These are phyloP conservation scores for Cyclostephanos tholiformis DNA, from an alignment of 108 stramenopile species.

Conservation along the genomic window DNA sequence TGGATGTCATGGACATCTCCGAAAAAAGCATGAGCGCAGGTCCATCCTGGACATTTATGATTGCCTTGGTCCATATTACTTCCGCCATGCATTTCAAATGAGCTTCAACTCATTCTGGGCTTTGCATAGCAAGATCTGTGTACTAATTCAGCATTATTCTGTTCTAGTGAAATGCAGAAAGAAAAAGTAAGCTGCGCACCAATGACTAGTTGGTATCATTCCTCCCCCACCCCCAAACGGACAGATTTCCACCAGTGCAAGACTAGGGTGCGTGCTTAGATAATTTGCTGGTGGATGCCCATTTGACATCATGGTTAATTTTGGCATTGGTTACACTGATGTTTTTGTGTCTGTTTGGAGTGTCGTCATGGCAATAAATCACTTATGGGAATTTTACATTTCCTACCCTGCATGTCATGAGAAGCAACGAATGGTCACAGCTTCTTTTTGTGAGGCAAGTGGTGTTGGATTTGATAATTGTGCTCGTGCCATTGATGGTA, in stretches of 20 bases:
- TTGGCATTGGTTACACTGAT: slow-evolving; percentile 20
- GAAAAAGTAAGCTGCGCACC: neutral
- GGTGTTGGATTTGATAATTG: slow-evolving; percentile 23
- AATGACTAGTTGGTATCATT: neutral
- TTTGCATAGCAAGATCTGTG: neutral
- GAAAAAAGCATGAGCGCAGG: neutral
- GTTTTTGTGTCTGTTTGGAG: slow-evolving; percentile 12
- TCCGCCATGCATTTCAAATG: slow-evolving; percentile 24
- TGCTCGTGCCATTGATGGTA: slow-evolving; percentile 47
- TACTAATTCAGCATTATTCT: neutral
- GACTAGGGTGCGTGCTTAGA: slow-evolving; percentile 14
- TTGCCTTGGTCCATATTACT: slow-evolving; percentile 17
- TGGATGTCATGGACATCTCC: neutral
- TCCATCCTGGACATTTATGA: neutral
- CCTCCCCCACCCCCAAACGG: slow-evolving; percentile 7
- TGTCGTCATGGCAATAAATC: slow-evolving; percentile 15
- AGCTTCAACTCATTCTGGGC: slow-evolving; percentile 9
- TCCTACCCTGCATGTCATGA: slow-evolving; percentile 20
- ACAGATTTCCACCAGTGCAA: neutral
- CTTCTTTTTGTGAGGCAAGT: slow-evolving; percentile 25
- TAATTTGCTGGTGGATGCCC: slow-evolving; percentile 24
- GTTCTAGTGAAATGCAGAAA: neutral
- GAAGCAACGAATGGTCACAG: slow-evolving; percentile 35
- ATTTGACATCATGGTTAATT: slow-evolving; percentile 7
- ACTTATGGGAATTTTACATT: slow-evolving; percentile 4